Percentiles rank a stretch among this genome's conserved stretches.
Evolutionary conservation across 2,329 filamentous ascomycete genomes (phyloP).

Genomic region (Lachnellula subtilissima): DNA sequence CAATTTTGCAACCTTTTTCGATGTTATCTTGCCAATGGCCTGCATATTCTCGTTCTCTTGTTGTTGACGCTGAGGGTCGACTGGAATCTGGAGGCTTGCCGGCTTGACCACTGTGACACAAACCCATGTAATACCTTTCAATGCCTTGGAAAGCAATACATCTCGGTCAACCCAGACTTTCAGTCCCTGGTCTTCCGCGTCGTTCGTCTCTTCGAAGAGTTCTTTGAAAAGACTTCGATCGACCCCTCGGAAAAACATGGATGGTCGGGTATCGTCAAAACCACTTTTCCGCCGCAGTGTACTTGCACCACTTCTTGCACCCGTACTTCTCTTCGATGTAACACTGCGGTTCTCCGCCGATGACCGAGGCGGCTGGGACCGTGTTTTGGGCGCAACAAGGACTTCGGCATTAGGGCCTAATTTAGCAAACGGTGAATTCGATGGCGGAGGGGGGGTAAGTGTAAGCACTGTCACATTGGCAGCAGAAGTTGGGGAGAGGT

Average conservation of each 20-base stretch:
- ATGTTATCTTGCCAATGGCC: slow-evolving; percentile 52
- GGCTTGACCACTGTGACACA: slow-evolving; percentile 84
- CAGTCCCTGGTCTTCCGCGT: slow-evolving; percentile 53
- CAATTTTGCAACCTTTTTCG: slow-evolving; percentile 71
- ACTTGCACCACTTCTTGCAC: slow-evolving; percentile 66
- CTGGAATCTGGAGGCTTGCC: slow-evolving; percentile 65
- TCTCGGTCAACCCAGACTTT: slow-evolving; percentile 84
- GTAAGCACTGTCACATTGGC: slow-evolving; percentile 85
- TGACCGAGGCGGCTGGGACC: slow-evolving; percentile 61
- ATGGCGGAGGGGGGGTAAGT: slow-evolving; percentile 67
- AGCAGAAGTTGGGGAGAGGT: slow-evolving; percentile 91
- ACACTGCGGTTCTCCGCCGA: slow-evolving; percentile 76
- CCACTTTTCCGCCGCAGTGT: slow-evolving; percentile 57
- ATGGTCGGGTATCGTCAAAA: slow-evolving; percentile 62
- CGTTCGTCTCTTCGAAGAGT: slow-evolving; percentile 65
- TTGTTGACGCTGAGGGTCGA: slow-evolving; percentile 63
- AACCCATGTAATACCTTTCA: slow-evolving; percentile 73
- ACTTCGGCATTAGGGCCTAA: slow-evolving; percentile 93
- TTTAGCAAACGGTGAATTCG: slow-evolving; percentile 76
- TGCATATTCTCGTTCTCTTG: slow-evolving; percentile 60
- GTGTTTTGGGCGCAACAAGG: slow-evolving; percentile 90
- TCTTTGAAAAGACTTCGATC: slow-evolving; percentile 65
- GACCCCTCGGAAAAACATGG: slow-evolving; percentile 75
- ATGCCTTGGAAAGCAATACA: slow-evolving; percentile 62
- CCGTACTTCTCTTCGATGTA: slow-evolving; percentile 71